These are phyloP conservation scores for Neostapfia colusana DNA, from an alignment of 176 grass and related monocot genomes.

Conservation along the genomic window DNA sequence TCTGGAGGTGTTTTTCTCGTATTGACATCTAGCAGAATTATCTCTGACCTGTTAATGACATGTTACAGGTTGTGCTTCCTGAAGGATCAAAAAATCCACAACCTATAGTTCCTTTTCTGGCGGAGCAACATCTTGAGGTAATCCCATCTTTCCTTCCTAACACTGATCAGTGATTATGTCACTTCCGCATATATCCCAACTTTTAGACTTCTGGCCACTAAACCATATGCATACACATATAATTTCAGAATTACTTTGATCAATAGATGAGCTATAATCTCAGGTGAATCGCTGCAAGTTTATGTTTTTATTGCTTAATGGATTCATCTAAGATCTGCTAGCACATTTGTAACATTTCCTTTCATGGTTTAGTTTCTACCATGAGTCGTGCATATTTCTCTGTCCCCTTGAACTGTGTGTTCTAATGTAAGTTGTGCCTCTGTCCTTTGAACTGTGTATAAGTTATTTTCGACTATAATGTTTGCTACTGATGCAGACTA, in stretches of 20 bases:
- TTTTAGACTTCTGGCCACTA: constrained; percentile 5
- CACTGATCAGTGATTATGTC: background rate
- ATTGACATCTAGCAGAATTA: constrained; percentile 10
- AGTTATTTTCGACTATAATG: constrained; percentile 13
- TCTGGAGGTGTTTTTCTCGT: background rate
- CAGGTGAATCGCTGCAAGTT: background rate
- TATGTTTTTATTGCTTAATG: constrained; percentile 1
- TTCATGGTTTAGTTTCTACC: background rate
- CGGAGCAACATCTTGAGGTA: constrained; percentile 66
- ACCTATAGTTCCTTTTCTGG: constrained; percentile 61
- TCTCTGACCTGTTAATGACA: constrained; percentile 8
- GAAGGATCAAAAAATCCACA: constrained; percentile 72
- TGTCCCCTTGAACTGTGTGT: background rate
- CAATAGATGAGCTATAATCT: background rate
- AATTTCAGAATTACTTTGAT: background rate
- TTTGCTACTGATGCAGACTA: constrained; percentile 49
- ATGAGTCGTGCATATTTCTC: constrained; percentile 7
- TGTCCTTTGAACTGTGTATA: background rate
- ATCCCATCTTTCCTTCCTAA: constrained; percentile 26
- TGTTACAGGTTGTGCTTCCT: constrained; percentile 65
- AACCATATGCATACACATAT: background rate
- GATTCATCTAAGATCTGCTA: constrained; percentile 8
- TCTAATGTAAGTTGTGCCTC: background rate
- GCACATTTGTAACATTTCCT: background rate
- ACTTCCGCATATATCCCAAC: background rate